Conservation (phyloP, 108 stramenopile genomes). For the Skeletonema tropicum region DNA sequence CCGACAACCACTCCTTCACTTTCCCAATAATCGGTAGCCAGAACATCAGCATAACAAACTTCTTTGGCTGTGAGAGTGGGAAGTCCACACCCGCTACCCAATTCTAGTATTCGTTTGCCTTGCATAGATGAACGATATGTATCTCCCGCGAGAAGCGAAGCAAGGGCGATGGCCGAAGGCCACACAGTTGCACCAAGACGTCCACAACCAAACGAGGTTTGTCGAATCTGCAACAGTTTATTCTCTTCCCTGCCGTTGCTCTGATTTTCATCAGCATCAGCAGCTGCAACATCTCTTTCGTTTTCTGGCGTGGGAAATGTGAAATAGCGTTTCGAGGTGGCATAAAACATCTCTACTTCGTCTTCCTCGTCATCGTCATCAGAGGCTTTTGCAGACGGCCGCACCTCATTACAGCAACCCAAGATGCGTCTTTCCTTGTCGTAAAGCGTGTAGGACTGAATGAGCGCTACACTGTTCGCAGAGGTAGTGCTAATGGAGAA, state of each 20-base stretch:
- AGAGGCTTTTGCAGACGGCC: not conserved
- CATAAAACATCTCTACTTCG: conserved; percentile 51
- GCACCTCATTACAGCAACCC: not conserved
- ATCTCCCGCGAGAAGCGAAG: conserved; percentile 11
- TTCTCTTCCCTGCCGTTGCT: not conserved
- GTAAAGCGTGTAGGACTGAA: conserved; percentile 3
- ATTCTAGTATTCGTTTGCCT: conserved; percentile 31
- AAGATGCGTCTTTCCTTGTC: not conserved
- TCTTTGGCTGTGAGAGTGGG: conserved; percentile 39
- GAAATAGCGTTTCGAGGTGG: conserved; percentile 35
- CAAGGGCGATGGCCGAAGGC: conserved; percentile 46
- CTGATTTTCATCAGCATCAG: too few species aligned
- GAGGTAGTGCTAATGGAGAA: not conserved
- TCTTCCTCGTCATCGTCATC: conserved; percentile 41
- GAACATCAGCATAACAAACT: conserved; percentile 8
- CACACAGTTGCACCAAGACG: conserved; percentile 47
- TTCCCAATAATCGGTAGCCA: conserved; percentile 56
- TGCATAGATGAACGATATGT: conserved; percentile 4
- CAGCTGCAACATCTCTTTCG: not conserved
- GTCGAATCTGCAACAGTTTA: conserved; percentile 17
- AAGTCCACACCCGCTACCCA: conserved; percentile 50
- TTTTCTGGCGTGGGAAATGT: conserved; percentile 9
- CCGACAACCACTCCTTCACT: conserved; percentile 1
- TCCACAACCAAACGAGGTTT: conserved; percentile 56
- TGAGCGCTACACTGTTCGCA: not conserved